Evolutionary conservation across 495 filamentous ascomycete species (phyloP), one percentile per base, ranked within the genome.

Genomic region (Neurospora sp.): DNA sequence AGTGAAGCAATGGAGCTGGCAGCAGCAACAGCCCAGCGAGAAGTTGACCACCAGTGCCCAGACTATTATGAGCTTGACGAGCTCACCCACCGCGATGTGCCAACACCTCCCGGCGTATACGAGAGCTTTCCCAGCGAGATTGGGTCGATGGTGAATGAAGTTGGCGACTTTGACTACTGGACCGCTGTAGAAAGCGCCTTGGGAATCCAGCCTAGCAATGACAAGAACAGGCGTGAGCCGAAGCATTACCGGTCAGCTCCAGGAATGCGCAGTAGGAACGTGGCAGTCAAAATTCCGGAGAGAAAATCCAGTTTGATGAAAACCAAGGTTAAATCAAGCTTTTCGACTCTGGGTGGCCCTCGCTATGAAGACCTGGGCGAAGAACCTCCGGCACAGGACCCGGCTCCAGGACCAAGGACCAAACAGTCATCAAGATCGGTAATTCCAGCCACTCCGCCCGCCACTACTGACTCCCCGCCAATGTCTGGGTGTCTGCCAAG

Each of bases 1-100:
- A 79, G 77, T 42, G 82, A 87, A 74, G 86, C 85, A 20, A 72
- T 85, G 20, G 77, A 75, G 0, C 75, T 88, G 22, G 85, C 83
- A 20, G 78, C 81, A 35, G 75, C 84, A 70, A 81, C 76, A 68
- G 78, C 77, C 16, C 76, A 79, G 17, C 74, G 79, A 65, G 74
- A 75, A 71, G 53, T 65, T 9, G 73, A 75, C 8, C 70, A 75
- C 3, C 48, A 74, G 12, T 48, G 70, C 12, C 40, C 48, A n/a
- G 48, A 69, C 1, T 69, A 72, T 12, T 48, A 40, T 20, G 70
- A 48, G 31, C 72, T 71, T 40, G 69, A 75, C 61, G 71, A 75
- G 42, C 22, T 73, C 44, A 41, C 69, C 1, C 69, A 70, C 69
- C 38, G 44, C 68, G 72, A 40, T 68, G 74, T 69, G 70, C 10